Percentiles rank a stretch among this genome's conserved stretches.
Evolutionary conservation across 2,329 filamentous ascomycete genomes (phyloP).

Genomic region (Salinomyces thailandicus): DNA sequence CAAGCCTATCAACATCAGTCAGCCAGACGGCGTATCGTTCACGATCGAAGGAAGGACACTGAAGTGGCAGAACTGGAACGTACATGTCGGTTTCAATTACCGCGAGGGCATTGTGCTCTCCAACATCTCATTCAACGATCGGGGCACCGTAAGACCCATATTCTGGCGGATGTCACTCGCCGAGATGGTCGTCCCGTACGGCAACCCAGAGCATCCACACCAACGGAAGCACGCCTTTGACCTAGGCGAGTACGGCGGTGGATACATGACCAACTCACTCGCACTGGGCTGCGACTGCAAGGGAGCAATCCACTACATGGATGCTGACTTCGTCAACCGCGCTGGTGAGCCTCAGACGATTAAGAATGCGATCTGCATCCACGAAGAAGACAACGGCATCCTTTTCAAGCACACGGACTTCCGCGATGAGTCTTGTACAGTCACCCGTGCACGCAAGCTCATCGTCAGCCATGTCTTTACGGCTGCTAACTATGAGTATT

Average conservation of each 20-base stretch:
- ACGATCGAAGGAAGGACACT: constrained; percentile 61
- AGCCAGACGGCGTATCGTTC: constrained; percentile 84
- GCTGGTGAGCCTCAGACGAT: constrained; percentile 63
- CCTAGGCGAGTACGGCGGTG: constrained; percentile 68
- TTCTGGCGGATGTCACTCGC: constrained; percentile 84
- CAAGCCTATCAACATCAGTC: constrained; percentile 79
- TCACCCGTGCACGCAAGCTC: constrained; percentile 76
- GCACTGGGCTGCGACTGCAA: constrained; percentile 77
- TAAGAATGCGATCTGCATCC: constrained; percentile 91
- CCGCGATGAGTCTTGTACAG: constrained; percentile 75
- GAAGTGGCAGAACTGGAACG: constrained; percentile 86
- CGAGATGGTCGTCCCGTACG: constrained; percentile 91
- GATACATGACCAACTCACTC: constrained; percentile 74
- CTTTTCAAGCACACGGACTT: constrained; percentile 86
- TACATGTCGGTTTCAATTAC: constrained; percentile 93
- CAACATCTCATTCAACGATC: constrained; percentile 83
- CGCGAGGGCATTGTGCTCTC: constrained; percentile 82
- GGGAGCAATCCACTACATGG: constrained; percentile 82
- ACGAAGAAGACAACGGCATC: constrained; percentile 86
- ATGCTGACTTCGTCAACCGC: constrained; percentile 72
- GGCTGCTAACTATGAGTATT: constrained; percentile 92
- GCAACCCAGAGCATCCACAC: constrained; percentile 69
- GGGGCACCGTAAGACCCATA: constrained; percentile 60
- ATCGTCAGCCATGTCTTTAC: constrained; percentile 89
- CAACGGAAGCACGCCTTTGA: constrained; percentile 73